A percentile compares a stretch with the other conserved stretches of the same genome.
phyloP scores from a whole-genome alignment of 2,329 filamentous ascomycete species.

The Colletotrichum eremochloae region DNA sequence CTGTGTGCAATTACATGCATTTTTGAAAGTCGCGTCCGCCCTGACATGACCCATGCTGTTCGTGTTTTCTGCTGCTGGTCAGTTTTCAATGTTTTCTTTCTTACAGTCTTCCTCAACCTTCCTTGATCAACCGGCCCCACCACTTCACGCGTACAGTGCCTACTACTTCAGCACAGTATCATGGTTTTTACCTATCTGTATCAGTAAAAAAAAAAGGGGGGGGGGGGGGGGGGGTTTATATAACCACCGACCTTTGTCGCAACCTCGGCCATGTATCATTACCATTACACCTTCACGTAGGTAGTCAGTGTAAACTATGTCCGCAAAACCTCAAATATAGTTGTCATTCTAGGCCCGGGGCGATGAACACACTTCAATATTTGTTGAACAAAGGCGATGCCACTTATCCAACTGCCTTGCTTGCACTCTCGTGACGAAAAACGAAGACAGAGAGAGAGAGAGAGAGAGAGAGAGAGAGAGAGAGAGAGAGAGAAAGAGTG shows the following conservation, averaged over 20 bases:
- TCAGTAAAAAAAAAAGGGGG: neutral
- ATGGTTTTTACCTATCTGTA: neutral
- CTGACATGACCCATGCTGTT: neutral
- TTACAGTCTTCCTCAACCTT: slow-evolving; percentile 7
- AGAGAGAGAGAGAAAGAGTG: neutral
- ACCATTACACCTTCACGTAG: neutral
- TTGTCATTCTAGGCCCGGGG: neutral
- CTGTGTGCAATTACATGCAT: neutral
- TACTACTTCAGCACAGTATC: neutral
- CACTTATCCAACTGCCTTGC: neutral
- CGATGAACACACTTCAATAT: neutral
- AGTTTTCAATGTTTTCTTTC: slow-evolving; percentile 1
- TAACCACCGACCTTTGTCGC: neutral
- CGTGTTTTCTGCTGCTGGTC: slow-evolving; percentile 4
- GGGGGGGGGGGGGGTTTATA: too few relatives aligned
- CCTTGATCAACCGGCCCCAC: neutral
- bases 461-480: neutral
- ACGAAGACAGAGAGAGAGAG: neutral
- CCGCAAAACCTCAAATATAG: neutral
- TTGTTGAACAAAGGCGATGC: neutral
- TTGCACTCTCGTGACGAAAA: neutral
- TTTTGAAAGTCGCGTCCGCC: slow-evolving; percentile 7
- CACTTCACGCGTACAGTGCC: slow-evolving; percentile 29
- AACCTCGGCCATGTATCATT: neutral
- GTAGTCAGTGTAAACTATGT: neutral